These are phyloP conservation scores for Diplocarpon mali DNA, from an alignment of 2,329 filamentous ascomycete species.

Conservation along the genomic window DNA sequence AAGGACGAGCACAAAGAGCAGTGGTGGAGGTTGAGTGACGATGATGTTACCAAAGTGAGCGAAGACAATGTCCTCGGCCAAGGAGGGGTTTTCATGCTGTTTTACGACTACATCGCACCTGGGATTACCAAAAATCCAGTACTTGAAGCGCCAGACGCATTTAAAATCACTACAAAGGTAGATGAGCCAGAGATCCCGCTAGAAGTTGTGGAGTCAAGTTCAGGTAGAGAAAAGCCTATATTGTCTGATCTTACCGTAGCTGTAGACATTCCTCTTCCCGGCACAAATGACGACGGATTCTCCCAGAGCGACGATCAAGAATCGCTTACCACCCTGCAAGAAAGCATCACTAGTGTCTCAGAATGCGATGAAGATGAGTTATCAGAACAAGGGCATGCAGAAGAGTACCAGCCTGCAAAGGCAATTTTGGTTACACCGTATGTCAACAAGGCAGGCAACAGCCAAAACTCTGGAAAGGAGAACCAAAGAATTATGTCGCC, in stretches of 20 bases:
- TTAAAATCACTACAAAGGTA: neutral
- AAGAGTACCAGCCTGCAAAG: conserved; percentile 20
- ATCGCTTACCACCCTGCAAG: conserved; percentile 7
- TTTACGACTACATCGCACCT: conserved; percentile 69
- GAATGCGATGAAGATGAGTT: conserved; percentile 18
- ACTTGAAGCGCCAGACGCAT: neutral
- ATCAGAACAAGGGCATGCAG: conserved; percentile 4
- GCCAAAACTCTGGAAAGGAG: conserved; percentile 2
- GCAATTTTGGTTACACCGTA: conserved; percentile 22
- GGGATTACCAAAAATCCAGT: conserved; percentile 6
- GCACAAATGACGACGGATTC: conserved; percentile 14
- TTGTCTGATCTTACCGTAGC: conserved; percentile 8
- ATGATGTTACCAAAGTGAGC: conserved; percentile 63
- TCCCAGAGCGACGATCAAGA: conserved; percentile 11
- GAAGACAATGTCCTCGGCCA: conserved; percentile 66
- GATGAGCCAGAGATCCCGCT: neutral
- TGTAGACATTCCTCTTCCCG: conserved; percentile 14
- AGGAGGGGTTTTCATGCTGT: conserved; percentile 87
- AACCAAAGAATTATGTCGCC: conserved; percentile 11
- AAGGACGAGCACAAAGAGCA: conserved; percentile 28
- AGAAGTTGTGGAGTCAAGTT: neutral
- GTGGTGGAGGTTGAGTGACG: conserved; percentile 91
- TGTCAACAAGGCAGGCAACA: conserved; percentile 14
- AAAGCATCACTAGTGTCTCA: conserved; percentile 18
- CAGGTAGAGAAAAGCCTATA: neutral